Conservation (phyloP, 805 yeast species). For the Millerozyma acaciae region DNA sequence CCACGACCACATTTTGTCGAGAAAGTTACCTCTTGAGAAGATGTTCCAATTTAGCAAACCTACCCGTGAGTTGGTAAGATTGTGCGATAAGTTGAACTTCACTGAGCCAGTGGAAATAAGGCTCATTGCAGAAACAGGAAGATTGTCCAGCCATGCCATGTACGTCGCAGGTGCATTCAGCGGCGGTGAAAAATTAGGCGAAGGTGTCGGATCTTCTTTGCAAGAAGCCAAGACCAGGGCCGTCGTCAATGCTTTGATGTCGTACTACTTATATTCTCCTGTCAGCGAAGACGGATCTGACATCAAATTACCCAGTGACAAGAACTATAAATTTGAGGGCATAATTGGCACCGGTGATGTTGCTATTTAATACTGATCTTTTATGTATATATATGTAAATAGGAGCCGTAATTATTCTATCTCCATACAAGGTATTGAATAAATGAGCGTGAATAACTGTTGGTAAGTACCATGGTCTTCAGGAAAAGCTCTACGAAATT, state of each 20-base stretch:
- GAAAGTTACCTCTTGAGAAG: slow-evolving; percentile 68
- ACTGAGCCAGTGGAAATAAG: slow-evolving; percentile 69
- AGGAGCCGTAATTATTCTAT: slow-evolving; percentile 7
- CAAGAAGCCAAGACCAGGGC: slow-evolving; percentile 92
- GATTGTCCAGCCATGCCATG: slow-evolving; percentile 77
- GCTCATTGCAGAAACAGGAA: slow-evolving; percentile 89
- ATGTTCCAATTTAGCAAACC: slow-evolving; percentile 84
- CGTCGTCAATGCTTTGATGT: slow-evolving; percentile 82
- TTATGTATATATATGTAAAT: slow-evolving; percentile 18
- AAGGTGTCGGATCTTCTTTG: slow-evolving; percentile 88
- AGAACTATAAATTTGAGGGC: slow-evolving; percentile 36
- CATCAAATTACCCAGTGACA: slow-evolving; percentile 60
- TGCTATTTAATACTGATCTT: slow-evolving; percentile 28
- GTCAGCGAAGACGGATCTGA: slow-evolving; percentile 40
- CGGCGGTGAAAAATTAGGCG: slow-evolving; percentile 81
- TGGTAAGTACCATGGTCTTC: too few species aligned
- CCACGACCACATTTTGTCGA: slow-evolving; percentile 69
- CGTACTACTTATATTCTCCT: slow-evolving; percentile 91
- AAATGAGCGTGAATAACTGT: too few species aligned
- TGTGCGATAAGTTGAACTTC: slow-evolving; percentile 73
- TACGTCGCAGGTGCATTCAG: slow-evolving; percentile 89
- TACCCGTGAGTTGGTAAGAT: slow-evolving; percentile 71
- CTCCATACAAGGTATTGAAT: too few species aligned
- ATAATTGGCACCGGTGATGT: slow-evolving; percentile 43
- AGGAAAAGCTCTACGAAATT: too few species aligned